Evolutionary conservation across 2,329 filamentous ascomycete species (phyloP), one percentile per base, ranked within the genome.

Genomic region (Aquanectria penicillioides): DNA sequence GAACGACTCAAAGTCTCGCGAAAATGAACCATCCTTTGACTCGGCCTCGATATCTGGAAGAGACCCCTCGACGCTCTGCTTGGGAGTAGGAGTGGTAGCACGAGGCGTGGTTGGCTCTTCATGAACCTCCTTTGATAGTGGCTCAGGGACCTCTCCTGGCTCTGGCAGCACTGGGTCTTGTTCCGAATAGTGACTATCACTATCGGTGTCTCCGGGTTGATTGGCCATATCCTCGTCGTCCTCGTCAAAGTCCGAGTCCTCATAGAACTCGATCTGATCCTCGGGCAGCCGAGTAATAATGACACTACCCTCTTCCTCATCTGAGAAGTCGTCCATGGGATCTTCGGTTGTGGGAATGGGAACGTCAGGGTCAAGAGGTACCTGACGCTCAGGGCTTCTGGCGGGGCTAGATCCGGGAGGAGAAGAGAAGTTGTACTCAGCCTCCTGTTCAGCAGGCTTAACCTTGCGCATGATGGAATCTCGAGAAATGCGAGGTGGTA

Each of bases 391-490:
- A 17, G 86, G 83, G 65, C 78, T 88, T 54, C 66, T 70, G 38
- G 64, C 68, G 3, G 67, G 71, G 52, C 78, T 82, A 2, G 85
- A 87, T 60, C 82, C 83, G 2, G 83, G 80, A n/a, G 86, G 85
- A 3, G 87, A 88, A 4, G 86, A 88, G 68, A 89, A 86, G 67
- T 85, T 84, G 63, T 86, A 89, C 56, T 88, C 85, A 4, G 88
- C 86, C 51, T 87, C 82, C 57, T 81, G 77, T 17, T 88, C 85
- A 38, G 84, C 80, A 43, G 76, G 59, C 81, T 95, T 92, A 53
- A 97, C 89, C 62, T 94, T 93, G 50, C 92, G 89, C 68, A 98
- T 81, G 67, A 98, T 98, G 0, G 94, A 97, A 73, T 98, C 95
- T 31, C 94, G 87, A 8, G 94, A 97, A 71, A 98, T 97, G 52